Conservation (phyloP, 768 basidiomycete species). For the Rhodotorula kratochvilovae region DNA sequence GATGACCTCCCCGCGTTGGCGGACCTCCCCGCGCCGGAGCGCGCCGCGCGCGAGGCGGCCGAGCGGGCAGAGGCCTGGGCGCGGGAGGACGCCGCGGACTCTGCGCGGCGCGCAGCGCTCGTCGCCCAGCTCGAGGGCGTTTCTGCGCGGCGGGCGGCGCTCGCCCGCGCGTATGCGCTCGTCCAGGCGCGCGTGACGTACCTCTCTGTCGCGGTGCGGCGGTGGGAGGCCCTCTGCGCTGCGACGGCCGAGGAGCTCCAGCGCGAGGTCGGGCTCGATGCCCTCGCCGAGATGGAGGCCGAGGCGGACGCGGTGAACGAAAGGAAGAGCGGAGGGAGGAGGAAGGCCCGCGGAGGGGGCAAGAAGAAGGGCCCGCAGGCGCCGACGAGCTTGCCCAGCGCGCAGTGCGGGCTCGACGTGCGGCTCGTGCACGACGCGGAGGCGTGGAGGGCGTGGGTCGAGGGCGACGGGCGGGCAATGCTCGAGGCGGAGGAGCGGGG, state of each 20-base stretch:
- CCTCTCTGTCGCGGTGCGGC: constrained; percentile 25
- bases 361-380: constrained; percentile 52
- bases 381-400: constrained; percentile 52
- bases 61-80: constrained; percentile 21
- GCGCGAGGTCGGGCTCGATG: constrained; percentile 11
- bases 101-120: constrained; percentile 22
- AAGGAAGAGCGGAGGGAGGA: constrained; percentile 49
- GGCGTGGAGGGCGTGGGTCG: constrained; percentile 64
- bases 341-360: constrained; percentile 53
- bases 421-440: constrained; percentile 76
- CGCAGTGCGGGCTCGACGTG: constrained; percentile 78
- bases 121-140: constrained; percentile 59
- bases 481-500: constrained; percentile 1
- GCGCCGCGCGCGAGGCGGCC: constrained; percentile 3
- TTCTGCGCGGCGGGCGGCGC: not conserved
- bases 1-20: not conserved
- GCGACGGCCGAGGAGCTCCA: constrained; percentile 29
- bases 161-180: constrained; percentile 2
- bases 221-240: constrained; percentile 40
- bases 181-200: constrained; percentile 26
- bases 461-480: constrained; percentile 15
- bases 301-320: not conserved
- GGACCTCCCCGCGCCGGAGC: not conserved
- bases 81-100: constrained; percentile 33
- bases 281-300: not conserved